A percentile compares a stretch with the other conserved stretches of the same genome.
Conservation (phyloP, 805 yeast genomes). For the Nakazawaea ambrosiae region DNA sequence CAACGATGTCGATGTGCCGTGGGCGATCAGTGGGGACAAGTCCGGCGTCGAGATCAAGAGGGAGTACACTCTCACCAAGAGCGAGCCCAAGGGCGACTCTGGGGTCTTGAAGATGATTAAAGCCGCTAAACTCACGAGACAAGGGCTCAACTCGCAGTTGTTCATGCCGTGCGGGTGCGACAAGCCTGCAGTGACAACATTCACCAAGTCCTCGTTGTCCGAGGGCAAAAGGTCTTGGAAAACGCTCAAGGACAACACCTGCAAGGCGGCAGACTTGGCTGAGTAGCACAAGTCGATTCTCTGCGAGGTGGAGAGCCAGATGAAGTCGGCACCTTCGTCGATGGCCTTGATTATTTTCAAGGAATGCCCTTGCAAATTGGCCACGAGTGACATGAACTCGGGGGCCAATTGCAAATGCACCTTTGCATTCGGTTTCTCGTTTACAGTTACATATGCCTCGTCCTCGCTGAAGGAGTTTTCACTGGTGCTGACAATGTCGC, state of each 20-base stretch:
- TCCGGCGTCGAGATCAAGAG: constrained; percentile 49
- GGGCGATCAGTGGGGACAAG: constrained; percentile 39
- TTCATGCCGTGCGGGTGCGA: constrained; percentile 10
- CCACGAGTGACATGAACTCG: not conserved
- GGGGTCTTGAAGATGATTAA: constrained; percentile 7
- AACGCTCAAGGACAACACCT: constrained; percentile 33
- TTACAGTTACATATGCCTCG: constrained; percentile 3
- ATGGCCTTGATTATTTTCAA: constrained; percentile 32
- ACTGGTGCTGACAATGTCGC: constrained; percentile 3
- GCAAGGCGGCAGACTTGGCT: constrained; percentile 50
- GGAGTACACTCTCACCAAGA: constrained; percentile 27
- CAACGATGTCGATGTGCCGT: constrained; percentile 46
- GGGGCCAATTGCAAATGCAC: not conserved
- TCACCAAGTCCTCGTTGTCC: constrained; percentile 5
- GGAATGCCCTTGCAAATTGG: constrained; percentile 14
- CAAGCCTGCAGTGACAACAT: constrained; percentile 1
- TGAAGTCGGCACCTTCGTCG: constrained; percentile 51
- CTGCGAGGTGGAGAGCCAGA: constrained; percentile 42
- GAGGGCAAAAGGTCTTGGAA: constrained; percentile 2
- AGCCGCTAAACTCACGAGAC: constrained; percentile 6
- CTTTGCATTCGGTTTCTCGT: not conserved
- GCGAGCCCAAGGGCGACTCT: constrained; percentile 1
- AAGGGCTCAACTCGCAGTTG: constrained; percentile 3
- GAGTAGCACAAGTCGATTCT: constrained; percentile 43
- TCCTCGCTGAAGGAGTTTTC: not conserved